phyloP scores from a whole-genome alignment of 2,329 filamentous ascomycete species.

The Pyrenochaeta sp. region DNA sequence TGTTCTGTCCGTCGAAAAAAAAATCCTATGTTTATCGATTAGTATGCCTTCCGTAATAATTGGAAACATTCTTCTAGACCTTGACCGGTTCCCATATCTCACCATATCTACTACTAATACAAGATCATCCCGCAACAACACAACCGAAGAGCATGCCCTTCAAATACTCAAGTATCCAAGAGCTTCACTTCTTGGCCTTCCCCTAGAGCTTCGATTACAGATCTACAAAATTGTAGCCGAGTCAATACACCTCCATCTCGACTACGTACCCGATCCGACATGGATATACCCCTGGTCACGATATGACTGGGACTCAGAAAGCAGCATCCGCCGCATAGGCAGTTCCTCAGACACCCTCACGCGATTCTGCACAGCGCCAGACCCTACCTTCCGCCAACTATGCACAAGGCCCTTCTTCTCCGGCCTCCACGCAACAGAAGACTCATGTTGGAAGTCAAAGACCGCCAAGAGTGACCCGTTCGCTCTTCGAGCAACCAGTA shows the following conservation, averaged over 20 bases:
- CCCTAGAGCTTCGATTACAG: neutral
- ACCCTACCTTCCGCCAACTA: neutral
- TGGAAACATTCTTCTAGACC: neutral
- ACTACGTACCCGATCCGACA: neutral
- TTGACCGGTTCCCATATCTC: neutral
- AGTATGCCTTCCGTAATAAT: neutral
- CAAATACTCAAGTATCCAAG: neutral
- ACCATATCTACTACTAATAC: too few species aligned
- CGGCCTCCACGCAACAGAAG: neutral
- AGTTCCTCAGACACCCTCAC: neutral
- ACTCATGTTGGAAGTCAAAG: neutral
- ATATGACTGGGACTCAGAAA: too few species aligned
- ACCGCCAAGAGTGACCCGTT: neutral
- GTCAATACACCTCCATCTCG: neutral
- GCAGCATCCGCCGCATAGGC: too few species aligned
- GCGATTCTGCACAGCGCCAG: neutral
- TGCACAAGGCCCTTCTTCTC: neutral
- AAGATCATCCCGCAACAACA: neutral
- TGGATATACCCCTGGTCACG: too few species aligned
- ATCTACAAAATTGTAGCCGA: neutral
- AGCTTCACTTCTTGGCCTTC: neutral
- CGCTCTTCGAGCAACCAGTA: neutral
- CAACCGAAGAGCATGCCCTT: too few species aligned
- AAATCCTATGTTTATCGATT: too few species aligned
- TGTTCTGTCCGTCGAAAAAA: too few species aligned